Evolutionary conservation across 1,284 basidiomycete genomes (phyloP).

Genomic region (Quambalaria eucalypti): DNA sequence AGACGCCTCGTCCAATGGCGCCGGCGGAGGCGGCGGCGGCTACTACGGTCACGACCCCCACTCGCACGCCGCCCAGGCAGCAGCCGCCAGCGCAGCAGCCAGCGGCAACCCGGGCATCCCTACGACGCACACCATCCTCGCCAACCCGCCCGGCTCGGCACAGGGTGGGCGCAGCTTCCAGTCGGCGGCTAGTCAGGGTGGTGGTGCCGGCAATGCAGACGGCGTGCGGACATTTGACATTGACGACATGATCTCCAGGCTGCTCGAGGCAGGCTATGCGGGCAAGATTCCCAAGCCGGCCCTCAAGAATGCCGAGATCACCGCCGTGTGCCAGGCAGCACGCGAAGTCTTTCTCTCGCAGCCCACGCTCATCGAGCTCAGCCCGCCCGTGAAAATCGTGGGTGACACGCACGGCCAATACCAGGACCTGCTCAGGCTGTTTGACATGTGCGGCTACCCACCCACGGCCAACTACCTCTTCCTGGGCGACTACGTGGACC

Average conservation of each 20-base stretch:
- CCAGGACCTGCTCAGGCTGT: slow-evolving; percentile 82
- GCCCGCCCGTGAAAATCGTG: slow-evolving; percentile 98
- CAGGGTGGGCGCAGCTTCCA: neutral
- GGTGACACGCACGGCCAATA: slow-evolving; percentile 94
- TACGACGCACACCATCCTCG: slow-evolving; percentile 20
- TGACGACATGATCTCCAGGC: slow-evolving; percentile 94
- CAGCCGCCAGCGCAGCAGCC: slow-evolving; percentile 5
- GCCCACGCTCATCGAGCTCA: slow-evolving; percentile 93
- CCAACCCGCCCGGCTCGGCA: slow-evolving; percentile 8
- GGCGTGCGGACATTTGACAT: slow-evolving; percentile 64
- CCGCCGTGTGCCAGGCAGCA: slow-evolving; percentile 88
- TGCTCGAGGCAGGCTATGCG: slow-evolving; percentile 93
- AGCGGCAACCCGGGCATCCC: slow-evolving; percentile 11
- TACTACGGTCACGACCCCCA: no score
- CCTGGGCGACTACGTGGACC: slow-evolving; percentile 88
- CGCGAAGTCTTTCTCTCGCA: slow-evolving; percentile 93
- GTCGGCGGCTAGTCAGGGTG: slow-evolving; percentile 1
- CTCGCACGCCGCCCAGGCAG: neutral
- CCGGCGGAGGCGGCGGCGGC: neutral
- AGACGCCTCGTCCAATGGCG: neutral
- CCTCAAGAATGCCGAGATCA: slow-evolving; percentile 93
- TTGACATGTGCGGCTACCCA: slow-evolving; percentile 89
- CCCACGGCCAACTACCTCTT: slow-evolving; percentile 95
- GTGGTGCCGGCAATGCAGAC: slow-evolving; percentile 11
- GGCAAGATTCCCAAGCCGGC: slow-evolving; percentile 96